phyloP scores from a whole-genome alignment of 1,284 basidiomycete genomes.

The Veloboletus limbatus region DNA sequence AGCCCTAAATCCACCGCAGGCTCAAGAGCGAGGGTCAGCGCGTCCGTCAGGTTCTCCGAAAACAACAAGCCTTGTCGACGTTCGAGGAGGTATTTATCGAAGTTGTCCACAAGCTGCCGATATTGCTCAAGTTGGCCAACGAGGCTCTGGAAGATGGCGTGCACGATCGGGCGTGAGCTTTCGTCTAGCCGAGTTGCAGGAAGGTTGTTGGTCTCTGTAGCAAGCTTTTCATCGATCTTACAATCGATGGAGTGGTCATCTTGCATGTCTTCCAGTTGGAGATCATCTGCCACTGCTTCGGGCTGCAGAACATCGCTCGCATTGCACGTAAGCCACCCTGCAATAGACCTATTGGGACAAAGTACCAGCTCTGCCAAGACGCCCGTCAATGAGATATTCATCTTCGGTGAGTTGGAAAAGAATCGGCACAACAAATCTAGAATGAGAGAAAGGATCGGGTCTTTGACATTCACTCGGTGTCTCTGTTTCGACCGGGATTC shows the following conservation, averaged over 20 bases:
- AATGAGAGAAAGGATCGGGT: slow-evolving; percentile 71
- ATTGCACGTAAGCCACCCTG: slow-evolving; percentile 84
- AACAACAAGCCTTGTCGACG: slow-evolving; percentile 88
- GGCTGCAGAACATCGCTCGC: slow-evolving; percentile 37
- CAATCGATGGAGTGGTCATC: slow-evolving; percentile 81
- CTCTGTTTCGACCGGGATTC: slow-evolving; percentile 47
- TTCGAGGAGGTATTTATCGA: slow-evolving; percentile 84
- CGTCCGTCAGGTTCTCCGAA: slow-evolving; percentile 91
- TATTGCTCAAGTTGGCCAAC: slow-evolving; percentile 79
- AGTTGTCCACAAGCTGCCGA: slow-evolving; percentile 69
- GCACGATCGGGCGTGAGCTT: slow-evolving; percentile 70
- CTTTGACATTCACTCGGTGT: slow-evolving; percentile 76
- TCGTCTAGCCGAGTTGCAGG: slow-evolving; percentile 69
- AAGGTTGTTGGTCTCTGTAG: slow-evolving; percentile 52
- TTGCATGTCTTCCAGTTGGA: slow-evolving; percentile 39
- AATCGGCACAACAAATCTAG: slow-evolving; percentile 73
- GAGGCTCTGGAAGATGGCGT: slow-evolving; percentile 75
- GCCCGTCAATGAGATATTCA: slow-evolving; percentile 87
- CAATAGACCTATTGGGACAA: slow-evolving; percentile 82
- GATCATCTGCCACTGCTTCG: slow-evolving; percentile 21
- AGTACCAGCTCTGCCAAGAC: slow-evolving; percentile 74
- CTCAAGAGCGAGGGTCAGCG: slow-evolving; percentile 72
- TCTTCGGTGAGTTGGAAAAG: slow-evolving; percentile 83
- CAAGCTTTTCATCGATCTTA: slow-evolving; percentile 62
- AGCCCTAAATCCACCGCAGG: slow-evolving; percentile 44